Conservation (phyloP, 305 asterid species). For the Fraxinus paxiana region DNA sequence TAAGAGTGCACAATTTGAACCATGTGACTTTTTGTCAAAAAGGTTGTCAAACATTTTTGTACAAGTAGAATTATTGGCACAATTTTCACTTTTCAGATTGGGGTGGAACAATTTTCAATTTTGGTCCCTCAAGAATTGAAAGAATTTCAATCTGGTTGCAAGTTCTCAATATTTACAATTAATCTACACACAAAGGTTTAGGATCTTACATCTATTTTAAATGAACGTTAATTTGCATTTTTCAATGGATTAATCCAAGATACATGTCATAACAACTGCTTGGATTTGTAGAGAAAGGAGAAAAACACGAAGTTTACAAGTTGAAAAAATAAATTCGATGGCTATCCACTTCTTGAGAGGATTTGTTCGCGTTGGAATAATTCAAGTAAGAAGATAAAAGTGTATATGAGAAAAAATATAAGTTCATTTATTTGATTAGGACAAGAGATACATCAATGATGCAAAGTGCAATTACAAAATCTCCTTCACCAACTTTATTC, state of each 20-base stretch:
- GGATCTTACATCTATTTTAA: neutral
- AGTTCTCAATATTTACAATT: neutral
- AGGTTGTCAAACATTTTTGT: too few relatives aligned
- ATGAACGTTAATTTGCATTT: neutral
- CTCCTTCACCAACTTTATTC: neutral
- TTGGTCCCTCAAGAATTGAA: neutral
- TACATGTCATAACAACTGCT: neutral
- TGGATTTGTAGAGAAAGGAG: neutral
- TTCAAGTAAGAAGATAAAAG: neutral
- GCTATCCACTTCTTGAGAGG: neutral
- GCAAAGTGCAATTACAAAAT: neutral
- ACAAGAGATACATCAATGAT: neutral
- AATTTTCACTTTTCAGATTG: conserved; percentile 27
- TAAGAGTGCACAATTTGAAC: conserved; percentile 1
- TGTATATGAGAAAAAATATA: neutral
- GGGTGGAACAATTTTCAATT: neutral
- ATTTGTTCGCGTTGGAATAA: neutral
- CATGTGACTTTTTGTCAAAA: too few relatives aligned
- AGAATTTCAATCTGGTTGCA: neutral
- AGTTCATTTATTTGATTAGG: neutral
- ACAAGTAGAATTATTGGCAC: conserved; percentile 1
- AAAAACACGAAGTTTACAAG: neutral
- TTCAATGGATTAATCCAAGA: neutral
- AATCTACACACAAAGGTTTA: neutral
- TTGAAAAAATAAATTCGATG: neutral